Evolutionary conservation across 345 rosid genomes (phyloP).

Genomic region (Salix purpurea): DNA sequence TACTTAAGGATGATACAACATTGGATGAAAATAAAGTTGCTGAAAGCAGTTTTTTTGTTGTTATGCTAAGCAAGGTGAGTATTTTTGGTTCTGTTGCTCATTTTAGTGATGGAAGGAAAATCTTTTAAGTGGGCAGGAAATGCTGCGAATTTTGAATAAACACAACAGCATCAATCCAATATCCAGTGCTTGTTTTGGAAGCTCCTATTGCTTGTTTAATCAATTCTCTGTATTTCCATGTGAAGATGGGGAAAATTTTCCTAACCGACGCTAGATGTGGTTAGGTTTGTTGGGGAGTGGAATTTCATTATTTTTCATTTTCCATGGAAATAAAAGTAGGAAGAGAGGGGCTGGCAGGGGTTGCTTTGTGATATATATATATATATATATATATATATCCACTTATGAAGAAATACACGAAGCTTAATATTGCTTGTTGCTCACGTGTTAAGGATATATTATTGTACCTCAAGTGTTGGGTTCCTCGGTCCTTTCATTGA

Average conservation of each 20-base stretch:
- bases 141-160: neutral
- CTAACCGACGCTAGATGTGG: neutral
- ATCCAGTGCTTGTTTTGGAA: neutral
- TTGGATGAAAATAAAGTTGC: constrained; percentile 26
- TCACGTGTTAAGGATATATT: neutral
- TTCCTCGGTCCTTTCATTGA: neutral
- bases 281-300: neutral
- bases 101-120: neutral
- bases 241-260: neutral
- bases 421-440: neutral
- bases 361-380: neutral
- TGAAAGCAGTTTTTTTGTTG: constrained; percentile 26
- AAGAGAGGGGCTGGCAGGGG: neutral
- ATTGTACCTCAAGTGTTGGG: neutral
- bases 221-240: neutral
- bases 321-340: neutral
- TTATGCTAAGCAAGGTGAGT: constrained; percentile 29
- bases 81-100: neutral
- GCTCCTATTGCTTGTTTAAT: neutral
- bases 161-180: neutral
- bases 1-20: constrained; percentile 26
- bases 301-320: neutral
- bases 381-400: neutral
- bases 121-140: neutral
- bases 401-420: neutral